Base-by-base conservation (phyloP, 2,329 filamentous ascomycete species). In the Fusarium sp. region DNA sequence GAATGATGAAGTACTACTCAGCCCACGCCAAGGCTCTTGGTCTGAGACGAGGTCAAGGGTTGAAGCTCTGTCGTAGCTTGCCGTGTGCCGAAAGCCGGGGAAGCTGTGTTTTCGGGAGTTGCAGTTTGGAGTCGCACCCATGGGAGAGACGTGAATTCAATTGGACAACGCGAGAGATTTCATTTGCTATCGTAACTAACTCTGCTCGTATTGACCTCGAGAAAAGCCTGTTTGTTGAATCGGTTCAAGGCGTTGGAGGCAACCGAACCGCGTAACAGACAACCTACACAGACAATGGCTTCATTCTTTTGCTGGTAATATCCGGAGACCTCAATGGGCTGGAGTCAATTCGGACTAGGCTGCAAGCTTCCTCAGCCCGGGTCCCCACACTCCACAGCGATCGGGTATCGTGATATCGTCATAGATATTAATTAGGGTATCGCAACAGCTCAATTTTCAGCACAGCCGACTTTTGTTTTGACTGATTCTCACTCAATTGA, bases 321-420 rank as follows among this genome's bases (percentile, higher is more conserved):
- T 58, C 41, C 61, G 50, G 20, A 60, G 70, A 46, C 29, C 42
- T 44, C 29, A 50, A 44, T 47, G 22, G 55, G 38, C 46, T 46
- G 42, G n/a, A 31, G 39, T 66, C 53, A 46, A 59, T 70, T 36
- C 42, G 41, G 47, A 25, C 33, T 65, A 70, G 57, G 50, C 47
- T 42, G 54, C 35, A 47, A 57, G 38, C 44, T 42, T 39, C 70
- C 42, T 55, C 39, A 46, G 46, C 60, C 44, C 44, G 53, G 60
- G 53, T 50, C 59, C 59, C 71, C 71, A 61, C 63, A 56, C 71
- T 41, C 67, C 52, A 50, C 60, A 62, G 67, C 41, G 66, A 73
- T 71, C 71, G 41, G 35, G 58, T 63, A 35, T 62, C 55, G 41
- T 58, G 33, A 70, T 55, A 72, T 69, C 71, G 71, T 74, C 71